Evolutionary conservation across 179 eudicot genomes (phyloP).

Genomic region (Silene noctiflora): DNA sequence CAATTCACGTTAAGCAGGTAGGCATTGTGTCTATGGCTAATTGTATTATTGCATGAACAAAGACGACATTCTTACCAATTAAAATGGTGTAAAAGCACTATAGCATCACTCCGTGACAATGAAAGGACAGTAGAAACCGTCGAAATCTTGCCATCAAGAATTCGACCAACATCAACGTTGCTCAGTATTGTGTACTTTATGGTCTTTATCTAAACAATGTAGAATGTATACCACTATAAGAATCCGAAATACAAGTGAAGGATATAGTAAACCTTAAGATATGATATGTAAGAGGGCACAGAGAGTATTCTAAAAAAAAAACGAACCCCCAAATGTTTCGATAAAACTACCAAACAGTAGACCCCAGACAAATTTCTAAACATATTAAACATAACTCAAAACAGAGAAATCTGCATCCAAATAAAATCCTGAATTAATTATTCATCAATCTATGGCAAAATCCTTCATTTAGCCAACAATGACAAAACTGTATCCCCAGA

Average conservation of each 20-base stretch:
- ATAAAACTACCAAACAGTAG: neutral
- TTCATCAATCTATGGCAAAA: neutral
- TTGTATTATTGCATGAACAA: neutral
- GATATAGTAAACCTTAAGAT: neutral
- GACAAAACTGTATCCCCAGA: no score
- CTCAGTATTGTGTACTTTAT: conserved; percentile 15
- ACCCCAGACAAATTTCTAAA: neutral
- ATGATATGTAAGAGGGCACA: neutral
- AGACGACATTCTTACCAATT: conserved; percentile 24
- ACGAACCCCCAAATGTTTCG: neutral
- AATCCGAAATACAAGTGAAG: neutral
- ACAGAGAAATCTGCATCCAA: neutral
- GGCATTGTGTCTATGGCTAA: neutral
- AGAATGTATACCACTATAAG: neutral
- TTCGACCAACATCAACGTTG: conserved; percentile 25
- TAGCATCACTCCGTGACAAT: conserved; percentile 22
- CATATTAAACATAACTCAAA: neutral
- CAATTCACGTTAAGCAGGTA: neutral
- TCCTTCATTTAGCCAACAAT: no score
- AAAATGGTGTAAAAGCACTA: conserved; percentile 23
- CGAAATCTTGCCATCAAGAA: conserved; percentile 16
- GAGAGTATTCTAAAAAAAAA: neutral
- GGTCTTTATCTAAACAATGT: conserved; percentile 12
- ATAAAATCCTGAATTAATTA: neutral
- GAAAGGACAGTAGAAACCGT: conserved; percentile 15